Evolutionary conservation across 2,329 filamentous ascomycete genomes (phyloP).

Genomic region (Triangularia setosa): DNA sequence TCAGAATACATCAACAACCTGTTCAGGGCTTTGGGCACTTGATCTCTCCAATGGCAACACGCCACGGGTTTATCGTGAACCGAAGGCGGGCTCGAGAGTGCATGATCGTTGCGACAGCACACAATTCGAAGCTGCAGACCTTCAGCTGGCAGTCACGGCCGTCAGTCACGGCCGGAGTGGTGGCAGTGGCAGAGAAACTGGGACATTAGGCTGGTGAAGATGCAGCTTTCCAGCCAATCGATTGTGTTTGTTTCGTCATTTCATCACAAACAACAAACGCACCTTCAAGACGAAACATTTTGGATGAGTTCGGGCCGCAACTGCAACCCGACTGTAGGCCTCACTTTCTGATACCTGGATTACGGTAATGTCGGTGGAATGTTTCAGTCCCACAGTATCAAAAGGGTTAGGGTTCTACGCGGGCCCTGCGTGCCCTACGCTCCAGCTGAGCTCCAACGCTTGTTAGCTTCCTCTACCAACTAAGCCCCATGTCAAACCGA

Average conservation of each 20-base stretch:
- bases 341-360: neutral
- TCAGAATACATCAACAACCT: neutral
- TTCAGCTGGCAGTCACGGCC: neutral
- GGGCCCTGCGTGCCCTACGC: neutral
- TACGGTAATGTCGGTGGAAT: too few relatives aligned
- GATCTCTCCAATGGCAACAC: neutral
- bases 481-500: neutral
- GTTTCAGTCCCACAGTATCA: neutral
- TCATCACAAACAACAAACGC: neutral
- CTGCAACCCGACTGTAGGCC: neutral
- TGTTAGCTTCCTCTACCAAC: neutral
- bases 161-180: neutral
- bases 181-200: neutral
- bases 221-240: neutral
- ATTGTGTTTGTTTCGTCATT: neutral
- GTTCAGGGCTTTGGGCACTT: neutral
- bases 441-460: neutral
- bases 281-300: neutral
- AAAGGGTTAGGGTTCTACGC: neutral
- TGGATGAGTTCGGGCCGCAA: neutral
- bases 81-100: neutral
- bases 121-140: neutral
- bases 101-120: neutral
- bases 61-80: neutral
- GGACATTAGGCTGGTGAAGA: neutral